Evolutionary conservation across 768 basidiomycete genomes (phyloP).

Genomic region (Mycena rosella): DNA sequence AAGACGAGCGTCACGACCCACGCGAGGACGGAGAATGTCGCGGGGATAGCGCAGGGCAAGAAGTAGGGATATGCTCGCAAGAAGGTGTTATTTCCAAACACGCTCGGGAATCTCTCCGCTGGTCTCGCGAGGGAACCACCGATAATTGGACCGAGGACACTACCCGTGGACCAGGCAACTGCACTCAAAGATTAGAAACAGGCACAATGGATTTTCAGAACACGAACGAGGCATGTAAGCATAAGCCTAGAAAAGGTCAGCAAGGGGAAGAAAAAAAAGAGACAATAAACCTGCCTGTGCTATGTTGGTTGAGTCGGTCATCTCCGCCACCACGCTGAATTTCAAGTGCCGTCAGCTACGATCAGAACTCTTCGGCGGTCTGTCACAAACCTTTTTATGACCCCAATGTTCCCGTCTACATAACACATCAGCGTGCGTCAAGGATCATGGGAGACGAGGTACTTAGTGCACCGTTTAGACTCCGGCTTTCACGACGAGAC

Average conservation of each 20-base stretch:
- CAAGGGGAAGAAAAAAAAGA: neutral
- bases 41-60: constrained; percentile 65
- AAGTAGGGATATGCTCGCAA: constrained; percentile 68
- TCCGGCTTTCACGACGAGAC: constrained; percentile 58
- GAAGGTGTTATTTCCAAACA: constrained; percentile 61
- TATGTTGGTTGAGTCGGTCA: constrained; percentile 80
- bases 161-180: constrained; percentile 45
- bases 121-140: constrained; percentile 67
- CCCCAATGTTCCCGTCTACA: constrained; percentile 71
- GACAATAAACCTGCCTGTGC: constrained; percentile 53
- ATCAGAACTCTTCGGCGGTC: neutral
- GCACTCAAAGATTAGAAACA: constrained; percentile 39
- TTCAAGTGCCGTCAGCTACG: neutral
- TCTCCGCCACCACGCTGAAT: constrained; percentile 74
- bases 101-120: constrained; percentile 59
- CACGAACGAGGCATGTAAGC: constrained; percentile 66
- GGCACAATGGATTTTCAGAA: too few species aligned
- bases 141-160: constrained; percentile 55
- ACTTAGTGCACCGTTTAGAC: constrained; percentile 74
- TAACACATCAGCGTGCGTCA: constrained; percentile 30
- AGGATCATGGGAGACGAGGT: constrained; percentile 40
- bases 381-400: constrained; percentile 66
- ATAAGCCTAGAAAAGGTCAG: constrained; percentile 58
- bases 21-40: constrained; percentile 59
- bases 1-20: constrained; percentile 58